phyloP scores from a whole-genome alignment of 2,329 filamentous ascomycete species.

The Aspergillus texensis region DNA sequence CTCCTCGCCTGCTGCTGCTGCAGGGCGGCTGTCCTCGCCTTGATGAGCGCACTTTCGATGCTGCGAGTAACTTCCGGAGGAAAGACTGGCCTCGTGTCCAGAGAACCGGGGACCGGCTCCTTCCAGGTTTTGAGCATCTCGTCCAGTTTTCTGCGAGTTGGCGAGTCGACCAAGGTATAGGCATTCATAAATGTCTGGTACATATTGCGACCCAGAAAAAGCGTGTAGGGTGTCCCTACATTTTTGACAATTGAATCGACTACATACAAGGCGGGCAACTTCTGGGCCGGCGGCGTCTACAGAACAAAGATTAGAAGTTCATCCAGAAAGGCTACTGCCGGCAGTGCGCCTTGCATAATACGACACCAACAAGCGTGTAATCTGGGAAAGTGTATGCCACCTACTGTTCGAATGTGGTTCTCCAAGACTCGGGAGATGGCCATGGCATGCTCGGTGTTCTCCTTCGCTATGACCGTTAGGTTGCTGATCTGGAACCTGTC shows the following conservation, averaged over 20 bases:
- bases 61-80: conserved; percentile 81
- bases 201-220: conserved; percentile 89
- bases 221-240: conserved; percentile 93
- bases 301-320: conserved; percentile 38
- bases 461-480: conserved; percentile 93
- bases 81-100: conserved; percentile 92
- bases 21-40: conserved; percentile 65
- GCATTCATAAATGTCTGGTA: conserved; percentile 97
- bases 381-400: conserved; percentile 42
- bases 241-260: conserved; percentile 99
- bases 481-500: conserved; percentile 96
- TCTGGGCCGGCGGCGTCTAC: conserved; percentile 84
- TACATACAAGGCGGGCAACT: conserved; percentile 93
- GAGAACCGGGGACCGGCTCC: conserved; percentile 88
- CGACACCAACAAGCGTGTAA: conserved; percentile 17
- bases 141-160: conserved; percentile 87
- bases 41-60: conserved; percentile 93
- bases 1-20: conserved; percentile 53
- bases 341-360: conserved; percentile 14
- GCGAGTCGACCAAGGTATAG: conserved; percentile 83
- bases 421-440: conserved; percentile 89
- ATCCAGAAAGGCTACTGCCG: conserved; percentile 27
- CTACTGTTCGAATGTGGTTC: conserved; percentile 92
- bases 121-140: conserved; percentile 99
- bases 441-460: conserved; percentile 93